These are phyloP conservation scores for Tulasnella sp. DNA, from an alignment of 768 basidiomycete genomes.

Conservation along the genomic window DNA sequence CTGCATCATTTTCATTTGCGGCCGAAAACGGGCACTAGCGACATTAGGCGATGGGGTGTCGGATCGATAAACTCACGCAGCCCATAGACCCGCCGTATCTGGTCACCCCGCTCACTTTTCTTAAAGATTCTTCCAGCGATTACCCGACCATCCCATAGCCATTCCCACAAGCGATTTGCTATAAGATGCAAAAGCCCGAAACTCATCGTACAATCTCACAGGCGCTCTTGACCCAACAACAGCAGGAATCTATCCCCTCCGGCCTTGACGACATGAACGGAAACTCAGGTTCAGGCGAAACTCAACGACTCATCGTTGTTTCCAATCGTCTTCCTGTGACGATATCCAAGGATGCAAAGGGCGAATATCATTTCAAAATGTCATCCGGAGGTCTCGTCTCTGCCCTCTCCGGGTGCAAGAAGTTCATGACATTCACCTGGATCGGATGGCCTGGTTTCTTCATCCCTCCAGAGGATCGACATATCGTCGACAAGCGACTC, in stretches of 20 bases:
- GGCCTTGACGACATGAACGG: slow-evolving; percentile 2
- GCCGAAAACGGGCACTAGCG: no score
- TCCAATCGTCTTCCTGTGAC: slow-evolving; percentile 92
- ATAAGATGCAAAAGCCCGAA: not conserved
- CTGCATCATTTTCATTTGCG: no score
- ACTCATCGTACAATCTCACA: not conserved
- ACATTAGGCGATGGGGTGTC: no score
- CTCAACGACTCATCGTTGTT: slow-evolving; percentile 80
- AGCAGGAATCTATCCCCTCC: slow-evolving; percentile 2
- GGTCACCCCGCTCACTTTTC: not conserved
- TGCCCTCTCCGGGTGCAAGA: slow-evolving; percentile 95
- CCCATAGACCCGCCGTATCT: slow-evolving; percentile 1
- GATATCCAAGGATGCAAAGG: slow-evolving; percentile 81
- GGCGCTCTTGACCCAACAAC: slow-evolving; percentile 1
- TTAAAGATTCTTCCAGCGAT: slow-evolving; percentile 3
- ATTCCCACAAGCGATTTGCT: slow-evolving; percentile 8
- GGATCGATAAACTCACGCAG: slow-evolving; percentile 1
- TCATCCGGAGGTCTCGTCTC: slow-evolving; percentile 96
- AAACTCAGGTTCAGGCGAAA: slow-evolving; percentile 33
- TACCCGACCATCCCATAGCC: not conserved
- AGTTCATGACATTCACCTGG: slow-evolving; percentile 95
- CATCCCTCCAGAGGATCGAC: slow-evolving; percentile 88
- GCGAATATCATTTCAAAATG: slow-evolving; percentile 98
- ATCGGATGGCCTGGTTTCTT: slow-evolving; percentile 92
- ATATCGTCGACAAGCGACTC: slow-evolving; percentile 78